Evolutionary conservation across 2,329 filamentous ascomycete genomes (phyloP).

Genomic region (Colletotrichum somersetense): DNA sequence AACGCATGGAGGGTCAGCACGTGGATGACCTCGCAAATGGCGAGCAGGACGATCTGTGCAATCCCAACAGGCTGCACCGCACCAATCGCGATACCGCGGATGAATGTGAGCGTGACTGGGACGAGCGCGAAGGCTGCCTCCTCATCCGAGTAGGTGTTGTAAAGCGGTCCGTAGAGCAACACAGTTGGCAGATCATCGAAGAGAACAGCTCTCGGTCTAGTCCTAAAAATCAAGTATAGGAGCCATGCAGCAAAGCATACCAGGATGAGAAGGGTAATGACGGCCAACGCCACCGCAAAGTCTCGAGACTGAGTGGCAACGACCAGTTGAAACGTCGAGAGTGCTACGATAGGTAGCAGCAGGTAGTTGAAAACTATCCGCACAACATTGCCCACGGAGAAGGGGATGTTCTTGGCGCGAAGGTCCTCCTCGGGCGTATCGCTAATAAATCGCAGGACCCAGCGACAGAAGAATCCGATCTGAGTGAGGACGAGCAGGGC

Average conservation of each 20-base stretch:
- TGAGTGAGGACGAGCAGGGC: conserved; percentile 78
- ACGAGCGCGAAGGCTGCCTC: conserved; percentile 91
- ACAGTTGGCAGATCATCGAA: conserved; percentile 95
- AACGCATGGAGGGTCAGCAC: conserved; percentile 90
- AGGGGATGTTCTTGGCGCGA: conserved; percentile 90
- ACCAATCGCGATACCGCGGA: conserved; percentile 91
- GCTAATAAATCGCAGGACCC: conserved; percentile 79
- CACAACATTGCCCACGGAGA: conserved; percentile 82
- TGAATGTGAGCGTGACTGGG: conserved; percentile 84
- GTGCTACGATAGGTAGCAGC: conserved; percentile 84
- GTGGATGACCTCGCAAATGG: conserved; percentile 93
- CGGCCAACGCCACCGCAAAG: conserved; percentile 80
- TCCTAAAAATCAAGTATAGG: conserved; percentile 82
- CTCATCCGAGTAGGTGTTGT: conserved; percentile 97
- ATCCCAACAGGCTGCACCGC: conserved; percentile 94
- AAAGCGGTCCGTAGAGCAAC: conserved; percentile 90
- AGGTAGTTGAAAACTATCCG: conserved; percentile 95
- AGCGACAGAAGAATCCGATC: conserved; percentile 80
- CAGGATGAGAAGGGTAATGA: conserved; percentile 78
- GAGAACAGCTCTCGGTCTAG: conserved; percentile 84
- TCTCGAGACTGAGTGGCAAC: conserved; percentile 76
- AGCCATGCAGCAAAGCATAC: conserved; percentile 83
- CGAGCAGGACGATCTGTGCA: conserved; percentile 90
- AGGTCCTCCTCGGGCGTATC: conserved; percentile 86
- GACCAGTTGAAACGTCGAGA: conserved; percentile 93